phyloP scores from a whole-genome alignment of 2,329 filamentous ascomycete species.

The Calonectria pseudoreteaudii region DNA sequence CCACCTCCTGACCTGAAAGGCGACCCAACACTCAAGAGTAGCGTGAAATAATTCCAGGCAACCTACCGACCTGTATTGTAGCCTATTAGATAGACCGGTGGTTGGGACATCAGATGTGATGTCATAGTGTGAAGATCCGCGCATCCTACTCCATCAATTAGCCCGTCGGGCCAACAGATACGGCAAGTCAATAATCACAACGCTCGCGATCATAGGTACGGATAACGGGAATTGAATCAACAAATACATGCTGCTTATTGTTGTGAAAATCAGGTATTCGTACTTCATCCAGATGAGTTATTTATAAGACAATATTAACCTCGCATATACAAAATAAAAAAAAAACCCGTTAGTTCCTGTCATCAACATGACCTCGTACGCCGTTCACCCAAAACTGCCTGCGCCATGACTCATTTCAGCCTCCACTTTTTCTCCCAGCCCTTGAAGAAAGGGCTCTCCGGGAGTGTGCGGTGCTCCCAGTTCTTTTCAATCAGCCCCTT shows the following conservation, averaged over 20 bases:
- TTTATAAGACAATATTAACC: not conserved
- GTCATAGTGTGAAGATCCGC: too few species aligned
- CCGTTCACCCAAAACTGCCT: not conserved
- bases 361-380: not conserved
- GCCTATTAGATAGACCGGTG: too few species aligned
- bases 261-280: not conserved
- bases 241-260: not conserved
- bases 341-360: not conserved
- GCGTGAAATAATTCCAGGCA: too few species aligned
- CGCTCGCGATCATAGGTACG: too few species aligned
- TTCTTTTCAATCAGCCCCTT: constrained; percentile 68
- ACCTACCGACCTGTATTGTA: too few species aligned
- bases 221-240: not conserved
- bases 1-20: too few species aligned
- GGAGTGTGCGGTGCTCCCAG: constrained; percentile 77
- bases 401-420: not conserved
- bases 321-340: not conserved
- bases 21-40: too few species aligned
- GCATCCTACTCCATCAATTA: too few species aligned
- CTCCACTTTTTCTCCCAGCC: constrained; percentile 67
- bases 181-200: too few species aligned
- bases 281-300: too few species aligned
- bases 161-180: too few species aligned
- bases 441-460: constrained; percentile 80
- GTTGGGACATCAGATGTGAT: too few species aligned